phyloP scores from a whole-genome alignment of 2,329 filamentous ascomycete genomes.

The Penicillium sp. region DNA sequence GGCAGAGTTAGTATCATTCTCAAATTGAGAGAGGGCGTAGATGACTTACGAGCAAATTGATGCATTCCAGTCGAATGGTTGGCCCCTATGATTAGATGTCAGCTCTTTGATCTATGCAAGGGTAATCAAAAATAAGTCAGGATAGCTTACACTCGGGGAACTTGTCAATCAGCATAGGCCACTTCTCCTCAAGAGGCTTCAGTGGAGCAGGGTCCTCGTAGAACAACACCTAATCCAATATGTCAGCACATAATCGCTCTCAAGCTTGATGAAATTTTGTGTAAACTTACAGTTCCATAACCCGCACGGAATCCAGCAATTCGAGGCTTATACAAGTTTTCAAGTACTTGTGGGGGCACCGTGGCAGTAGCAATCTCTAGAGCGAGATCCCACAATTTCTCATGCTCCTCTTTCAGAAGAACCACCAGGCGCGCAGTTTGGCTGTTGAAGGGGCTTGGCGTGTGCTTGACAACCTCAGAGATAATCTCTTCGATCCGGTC shows the following conservation, averaged over 20 bases:
- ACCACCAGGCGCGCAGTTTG: slow-evolving; percentile 78
- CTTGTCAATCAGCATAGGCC: slow-evolving; percentile 5
- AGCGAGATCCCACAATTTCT: slow-evolving; percentile 80
- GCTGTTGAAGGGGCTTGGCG: slow-evolving; percentile 81
- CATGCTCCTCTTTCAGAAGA: slow-evolving; percentile 78
- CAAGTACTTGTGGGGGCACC: slow-evolving; percentile 63
- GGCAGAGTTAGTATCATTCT: not conserved
- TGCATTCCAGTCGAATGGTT: slow-evolving; percentile 77
- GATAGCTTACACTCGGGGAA: slow-evolving; percentile 5
- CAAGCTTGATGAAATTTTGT: not conserved
- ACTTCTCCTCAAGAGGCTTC: slow-evolving; percentile 6
- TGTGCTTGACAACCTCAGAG: slow-evolving; percentile 61
- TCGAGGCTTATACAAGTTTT: slow-evolving; percentile 28
- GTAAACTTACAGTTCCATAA: slow-evolving; percentile 72
- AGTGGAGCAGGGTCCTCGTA: slow-evolving; percentile 68
- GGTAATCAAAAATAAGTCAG: not conserved
- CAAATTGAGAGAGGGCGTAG: not conserved
- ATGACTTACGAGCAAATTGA: slow-evolving; percentile 62
- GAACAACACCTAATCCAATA: slow-evolving; percentile 65
- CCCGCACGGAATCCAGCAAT: slow-evolving; percentile 66
- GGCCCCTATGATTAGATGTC: slow-evolving; percentile 54
- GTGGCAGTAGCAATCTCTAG: slow-evolving; percentile 61
- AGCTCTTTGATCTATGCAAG: not conserved
- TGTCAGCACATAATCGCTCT: not conserved
- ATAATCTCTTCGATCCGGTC: slow-evolving; percentile 39